Conservation (phyloP, 805 yeast species). For the Barnettozyma siamensis region DNA sequence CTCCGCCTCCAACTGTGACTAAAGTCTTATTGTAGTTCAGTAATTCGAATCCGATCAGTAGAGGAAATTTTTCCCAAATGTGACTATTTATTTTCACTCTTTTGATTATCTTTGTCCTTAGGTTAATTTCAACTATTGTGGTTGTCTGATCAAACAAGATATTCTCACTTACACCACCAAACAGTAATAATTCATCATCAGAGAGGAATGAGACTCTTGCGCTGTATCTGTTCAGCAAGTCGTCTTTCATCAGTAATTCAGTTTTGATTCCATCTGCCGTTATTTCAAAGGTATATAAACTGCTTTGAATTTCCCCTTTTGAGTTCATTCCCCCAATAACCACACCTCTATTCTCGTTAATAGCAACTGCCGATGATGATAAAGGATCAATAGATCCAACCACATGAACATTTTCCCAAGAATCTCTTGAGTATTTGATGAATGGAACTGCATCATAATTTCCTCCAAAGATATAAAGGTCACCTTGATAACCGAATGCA, state of each 20-base stretch:
- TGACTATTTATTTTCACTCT: slow-evolving; percentile 27
- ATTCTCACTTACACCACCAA: slow-evolving; percentile 52
- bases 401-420: slow-evolving; percentile 5
- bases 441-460: slow-evolving; percentile 19
- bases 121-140: slow-evolving; percentile 33
- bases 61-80: slow-evolving; percentile 38
- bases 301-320: slow-evolving; percentile 20
- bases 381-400: slow-evolving; percentile 20
- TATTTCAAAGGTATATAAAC: slow-evolving; percentile 31
- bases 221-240: slow-evolving; percentile 44
- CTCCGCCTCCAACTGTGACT: slow-evolving; percentile 59
- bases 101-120: slow-evolving; percentile 14
- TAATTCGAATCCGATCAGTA: slow-evolving; percentile 51
- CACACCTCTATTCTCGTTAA: slow-evolving; percentile 31
- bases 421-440: slow-evolving; percentile 13
- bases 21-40: slow-evolving; percentile 20
- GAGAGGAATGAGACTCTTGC: slow-evolving; percentile 31
- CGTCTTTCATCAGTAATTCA: slow-evolving; percentile 19
- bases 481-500: slow-evolving; percentile 27
- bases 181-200: slow-evolving; percentile 35
- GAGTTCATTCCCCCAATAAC: slow-evolving; percentile 43
- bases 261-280: slow-evolving; percentile 21
- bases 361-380: slow-evolving; percentile 33
- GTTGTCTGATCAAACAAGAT: slow-evolving; percentile 29
- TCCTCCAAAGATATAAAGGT: slow-evolving; percentile 51